phyloP scores from a whole-genome alignment of 768 basidiomycete species.

The Suillus brevipes region DNA sequence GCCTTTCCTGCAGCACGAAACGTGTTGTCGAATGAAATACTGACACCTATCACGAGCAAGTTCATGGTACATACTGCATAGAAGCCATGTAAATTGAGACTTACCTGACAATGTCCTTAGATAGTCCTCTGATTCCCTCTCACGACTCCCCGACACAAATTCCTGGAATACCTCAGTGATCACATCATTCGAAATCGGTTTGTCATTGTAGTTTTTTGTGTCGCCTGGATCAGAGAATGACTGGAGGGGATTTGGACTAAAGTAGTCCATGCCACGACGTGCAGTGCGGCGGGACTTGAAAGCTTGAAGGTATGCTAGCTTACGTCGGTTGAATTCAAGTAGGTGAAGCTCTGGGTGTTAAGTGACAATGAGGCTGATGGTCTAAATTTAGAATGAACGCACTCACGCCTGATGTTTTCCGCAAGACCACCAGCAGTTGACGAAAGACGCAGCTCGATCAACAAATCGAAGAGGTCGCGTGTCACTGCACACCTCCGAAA shows the following conservation, averaged over 20 bases:
- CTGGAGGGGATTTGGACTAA: not conserved
- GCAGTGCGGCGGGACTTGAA: not conserved
- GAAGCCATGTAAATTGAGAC: not conserved
- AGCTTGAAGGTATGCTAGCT: conserved; percentile 18
- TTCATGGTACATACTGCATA: too few relatives aligned
- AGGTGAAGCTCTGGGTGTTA: conserved; percentile 23
- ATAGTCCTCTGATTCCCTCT: conserved; percentile 1
- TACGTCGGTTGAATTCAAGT: conserved; percentile 16
- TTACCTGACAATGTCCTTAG: not conserved
- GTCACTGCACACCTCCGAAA: conserved; percentile 20
- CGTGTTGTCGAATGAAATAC: conserved; percentile 16
- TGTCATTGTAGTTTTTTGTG: conserved; percentile 6
- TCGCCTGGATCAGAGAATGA: conserved; percentile 4
- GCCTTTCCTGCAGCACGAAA: conserved; percentile 21
- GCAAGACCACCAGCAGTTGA: conserved; percentile 20
- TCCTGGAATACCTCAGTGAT: conserved; percentile 20
- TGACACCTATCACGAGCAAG: conserved; percentile 2
- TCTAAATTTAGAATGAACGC: not conserved
- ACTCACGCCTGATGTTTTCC: conserved; percentile 25
- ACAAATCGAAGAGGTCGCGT: conserved; percentile 23
- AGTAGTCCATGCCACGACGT: not conserved
- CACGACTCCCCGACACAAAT: conserved; percentile 8
- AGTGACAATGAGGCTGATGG: not conserved
- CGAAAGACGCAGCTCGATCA: conserved; percentile 23
- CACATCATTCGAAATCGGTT: conserved; percentile 19